A percentile compares a stretch with the other conserved stretches of the same genome.
These are phyloP conservation scores for Cinchona pubescens DNA, from an alignment of 257 asterid species.

Conservation along the genomic window DNA sequence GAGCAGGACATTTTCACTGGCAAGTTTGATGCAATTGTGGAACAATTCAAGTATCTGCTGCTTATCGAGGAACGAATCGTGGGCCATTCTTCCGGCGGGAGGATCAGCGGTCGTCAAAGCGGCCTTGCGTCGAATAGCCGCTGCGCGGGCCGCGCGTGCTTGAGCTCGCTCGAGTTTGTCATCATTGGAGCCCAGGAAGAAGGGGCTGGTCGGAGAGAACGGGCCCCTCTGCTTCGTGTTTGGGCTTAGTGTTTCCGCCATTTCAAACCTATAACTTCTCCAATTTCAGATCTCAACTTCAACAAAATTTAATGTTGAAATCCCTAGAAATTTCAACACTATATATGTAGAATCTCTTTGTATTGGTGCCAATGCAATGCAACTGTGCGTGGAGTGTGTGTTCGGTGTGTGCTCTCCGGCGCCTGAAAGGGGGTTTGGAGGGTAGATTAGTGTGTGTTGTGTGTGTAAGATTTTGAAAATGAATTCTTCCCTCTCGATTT, in stretches of 20 bases:
- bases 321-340: not conserved
- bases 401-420: not conserved
- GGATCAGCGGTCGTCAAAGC: slow-evolving; percentile 29
- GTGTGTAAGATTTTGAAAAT: not conserved
- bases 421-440: not conserved
- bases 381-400: no score
- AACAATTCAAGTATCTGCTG: slow-evolving; percentile 79
- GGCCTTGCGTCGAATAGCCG: slow-evolving; percentile 74
- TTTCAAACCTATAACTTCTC: slow-evolving; percentile 13
- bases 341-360: not conserved
- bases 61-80: slow-evolving; percentile 57
- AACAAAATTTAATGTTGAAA: not conserved
- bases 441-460: not conserved
- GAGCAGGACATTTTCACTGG: slow-evolving; percentile 74
- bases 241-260: slow-evolving; percentile 79
- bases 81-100: slow-evolving; percentile 16
- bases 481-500: not conserved
- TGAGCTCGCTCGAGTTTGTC: slow-evolving; percentile 92
- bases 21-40: slow-evolving; percentile 92
- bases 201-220: slow-evolving; percentile 71
- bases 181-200: slow-evolving; percentile 78
- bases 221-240: slow-evolving; percentile 57
- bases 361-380: no score
- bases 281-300: not conserved
- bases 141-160: slow-evolving; percentile 97